Evolutionary conservation across 331 rosid species (phyloP), one percentile per base, ranked within the genome.

Genomic region (Quercus tomentella): DNA sequence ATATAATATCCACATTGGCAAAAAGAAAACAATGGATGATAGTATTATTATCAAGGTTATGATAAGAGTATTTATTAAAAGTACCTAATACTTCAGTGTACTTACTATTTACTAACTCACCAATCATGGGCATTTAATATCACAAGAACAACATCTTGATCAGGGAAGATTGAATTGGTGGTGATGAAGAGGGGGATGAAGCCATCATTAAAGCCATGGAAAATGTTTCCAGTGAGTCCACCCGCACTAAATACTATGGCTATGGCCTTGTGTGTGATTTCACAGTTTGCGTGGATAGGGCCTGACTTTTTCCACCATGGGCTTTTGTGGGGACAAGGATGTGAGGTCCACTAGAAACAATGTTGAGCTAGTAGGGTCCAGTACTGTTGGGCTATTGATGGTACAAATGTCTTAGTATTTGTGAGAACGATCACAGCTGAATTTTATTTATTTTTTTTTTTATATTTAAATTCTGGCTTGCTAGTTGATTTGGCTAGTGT

Each of bases 11-110:
- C 22, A 87, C 0, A 0, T 4, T 71, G 0, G 81, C 72, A 0
- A 81, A 89, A 15, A 89, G 83, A 11, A 92, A 92, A 35, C 89
- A 90, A 30, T 87, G 91, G 1, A 75, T 60, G 31, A 73, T 15
- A 20, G 76, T 84, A 66, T 75, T 16, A 17, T 54, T 88, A 0
- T 73, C 60, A 84, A 14, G 67, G 57, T 7, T 22, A 87, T 79
- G 61, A 89, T 84, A 1, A 1, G 66, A 77, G 37, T 78, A 79
- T 4, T 45, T 80, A 72, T 63, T 87, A 16, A 86, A 84, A 7
- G 74, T 25, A 0, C 65, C 28, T 10, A 90, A 65, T 5, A 87
- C 45, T 7, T 87, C 81, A 0, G 18, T 78, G 16, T 89, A 90
- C 55, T 87, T 92, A 4, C 62, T 26, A 11, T 33, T 33, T 33